phyloP scores from a whole-genome alignment of 108 stramenopile species.

The Cylindrotheca fusiformis region DNA sequence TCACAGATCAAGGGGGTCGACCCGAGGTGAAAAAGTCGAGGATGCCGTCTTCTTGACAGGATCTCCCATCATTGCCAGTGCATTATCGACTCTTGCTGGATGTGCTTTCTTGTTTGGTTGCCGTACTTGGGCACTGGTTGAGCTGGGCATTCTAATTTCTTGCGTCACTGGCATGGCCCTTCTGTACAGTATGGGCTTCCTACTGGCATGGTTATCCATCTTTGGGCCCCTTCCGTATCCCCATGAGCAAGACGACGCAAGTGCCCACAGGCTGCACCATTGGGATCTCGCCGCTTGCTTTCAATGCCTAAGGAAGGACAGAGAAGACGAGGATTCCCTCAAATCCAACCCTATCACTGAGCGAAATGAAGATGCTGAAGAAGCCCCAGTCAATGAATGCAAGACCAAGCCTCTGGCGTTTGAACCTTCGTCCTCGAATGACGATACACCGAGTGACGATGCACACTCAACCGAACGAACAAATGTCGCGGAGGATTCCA shows the following conservation, averaged over 20 bases:
- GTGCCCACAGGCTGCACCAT: neutral
- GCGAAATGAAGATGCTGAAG: too few relatives aligned
- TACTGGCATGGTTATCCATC: constrained; percentile 3
- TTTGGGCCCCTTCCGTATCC: constrained; percentile 7
- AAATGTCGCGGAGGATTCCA: too few relatives aligned
- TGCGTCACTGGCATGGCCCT: constrained; percentile 13
- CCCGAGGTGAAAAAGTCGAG: constrained; percentile 2
- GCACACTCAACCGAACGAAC: too few relatives aligned
- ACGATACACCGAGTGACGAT: too few relatives aligned
- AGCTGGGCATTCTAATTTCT: constrained; percentile 14
- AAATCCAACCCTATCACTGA: too few relatives aligned
- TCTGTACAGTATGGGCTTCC: constrained; percentile 9
- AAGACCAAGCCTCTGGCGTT: too few relatives aligned
- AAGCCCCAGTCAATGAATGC: too few relatives aligned
- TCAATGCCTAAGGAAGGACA: too few relatives aligned
- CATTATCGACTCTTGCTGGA: constrained; percentile 10
- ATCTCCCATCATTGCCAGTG: constrained; percentile 12
- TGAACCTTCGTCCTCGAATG: too few relatives aligned
- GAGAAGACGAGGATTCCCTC: too few relatives aligned
- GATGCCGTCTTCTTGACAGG: constrained; percentile 6
- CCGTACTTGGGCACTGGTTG: constrained; percentile 7
- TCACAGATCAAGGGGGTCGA: constrained; percentile 2
- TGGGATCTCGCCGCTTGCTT: too few relatives aligned
- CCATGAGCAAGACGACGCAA: neutral
- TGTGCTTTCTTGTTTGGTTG: constrained; percentile 14